Conservation (phyloP, 2,329 filamentous ascomycete genomes). For the Pseudomassariella vexata region DNA sequence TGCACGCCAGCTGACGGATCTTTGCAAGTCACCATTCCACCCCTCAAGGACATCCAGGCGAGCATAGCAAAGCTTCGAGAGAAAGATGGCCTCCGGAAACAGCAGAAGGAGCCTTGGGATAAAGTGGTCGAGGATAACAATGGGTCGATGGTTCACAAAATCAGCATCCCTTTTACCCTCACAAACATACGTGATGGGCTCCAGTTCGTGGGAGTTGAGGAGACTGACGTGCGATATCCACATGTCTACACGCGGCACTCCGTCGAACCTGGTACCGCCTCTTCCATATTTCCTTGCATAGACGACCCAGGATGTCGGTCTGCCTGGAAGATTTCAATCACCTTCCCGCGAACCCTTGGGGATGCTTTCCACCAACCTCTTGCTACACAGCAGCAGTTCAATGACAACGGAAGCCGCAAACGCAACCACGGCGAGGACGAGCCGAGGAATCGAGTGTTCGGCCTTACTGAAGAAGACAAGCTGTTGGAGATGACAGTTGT, state of each 20-base stretch:
- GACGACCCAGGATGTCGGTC: slow-evolving; percentile 78
- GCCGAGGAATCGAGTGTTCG: slow-evolving; percentile 25
- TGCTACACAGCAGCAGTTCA: slow-evolving; percentile 29
- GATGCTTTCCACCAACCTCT: slow-evolving; percentile 58
- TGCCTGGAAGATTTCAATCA: slow-evolving; percentile 84
- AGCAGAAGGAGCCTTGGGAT: slow-evolving; percentile 34
- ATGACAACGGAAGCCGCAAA: slow-evolving; percentile 26
- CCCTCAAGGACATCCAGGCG: slow-evolving; percentile 25
- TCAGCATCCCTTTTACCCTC: slow-evolving; percentile 70
- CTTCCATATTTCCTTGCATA: slow-evolving; percentile 87
- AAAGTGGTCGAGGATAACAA: slow-evolving; percentile 19
- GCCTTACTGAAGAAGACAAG: slow-evolving; percentile 70
- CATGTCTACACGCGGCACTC: slow-evolving; percentile 88
- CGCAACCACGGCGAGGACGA: slow-evolving; percentile 36
- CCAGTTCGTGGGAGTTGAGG: slow-evolving; percentile 83
- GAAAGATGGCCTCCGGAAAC: no score
- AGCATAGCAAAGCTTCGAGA: slow-evolving; percentile 14
- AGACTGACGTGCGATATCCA: slow-evolving; percentile 75
- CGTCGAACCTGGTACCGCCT: slow-evolving; percentile 70
- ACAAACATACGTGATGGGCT: slow-evolving; percentile 76
- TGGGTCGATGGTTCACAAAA: slow-evolving; percentile 36
- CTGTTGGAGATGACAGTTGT: slow-evolving; percentile 83
- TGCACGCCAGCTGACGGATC: slow-evolving; percentile 52
- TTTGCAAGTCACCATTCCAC: slow-evolving; percentile 34
- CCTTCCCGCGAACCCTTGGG: slow-evolving; percentile 78